phyloP scores from a whole-genome alignment of 305 asterid genomes.

The Stenogyne calaminthoides region DNA sequence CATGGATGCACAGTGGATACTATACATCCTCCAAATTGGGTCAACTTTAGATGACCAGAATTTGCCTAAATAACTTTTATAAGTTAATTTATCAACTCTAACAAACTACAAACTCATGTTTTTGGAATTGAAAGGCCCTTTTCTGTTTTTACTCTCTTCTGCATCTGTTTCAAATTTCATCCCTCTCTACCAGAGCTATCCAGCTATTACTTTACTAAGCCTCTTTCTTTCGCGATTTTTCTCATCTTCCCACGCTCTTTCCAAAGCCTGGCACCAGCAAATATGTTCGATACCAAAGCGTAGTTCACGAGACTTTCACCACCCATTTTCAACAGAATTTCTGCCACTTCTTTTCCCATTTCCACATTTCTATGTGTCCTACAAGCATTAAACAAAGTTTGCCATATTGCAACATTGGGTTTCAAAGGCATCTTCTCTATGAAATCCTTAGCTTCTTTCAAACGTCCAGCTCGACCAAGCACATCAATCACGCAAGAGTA shows the following conservation, averaged over 20 bases:
- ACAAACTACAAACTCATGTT: background rate
- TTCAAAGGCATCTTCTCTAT: slow-evolving; percentile 58
- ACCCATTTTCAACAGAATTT: slow-evolving; percentile 48
- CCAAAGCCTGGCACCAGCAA: slow-evolving; percentile 55
- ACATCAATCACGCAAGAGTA: slow-evolving; percentile 68
- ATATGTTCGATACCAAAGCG: slow-evolving; percentile 56
- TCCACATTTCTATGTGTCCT: slow-evolving; percentile 51
- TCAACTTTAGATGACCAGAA: background rate
- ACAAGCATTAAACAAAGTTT: slow-evolving; percentile 62
- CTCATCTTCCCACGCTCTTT: slow-evolving; percentile 54
- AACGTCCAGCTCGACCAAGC: slow-evolving; percentile 60
- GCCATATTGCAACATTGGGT: slow-evolving; percentile 58
- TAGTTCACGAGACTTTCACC: slow-evolving; percentile 52
- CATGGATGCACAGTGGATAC: too few species aligned
- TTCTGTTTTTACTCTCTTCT: slow-evolving; percentile 39
- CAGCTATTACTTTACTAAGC: slow-evolving; percentile 61
- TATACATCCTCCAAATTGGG: background rate
- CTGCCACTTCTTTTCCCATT: slow-evolving; percentile 48
- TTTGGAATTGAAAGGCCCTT: background rate
- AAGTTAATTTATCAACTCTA: background rate
- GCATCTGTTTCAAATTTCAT: slow-evolving; percentile 42
- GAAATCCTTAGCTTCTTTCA: slow-evolving; percentile 54
- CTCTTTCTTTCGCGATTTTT: slow-evolving; percentile 45
- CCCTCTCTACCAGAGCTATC: slow-evolving; percentile 44
- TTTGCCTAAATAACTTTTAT: background rate